Evolutionary conservation across 2,329 filamentous ascomycete genomes (phyloP).

Genomic region (Elsinoe necatrix): DNA sequence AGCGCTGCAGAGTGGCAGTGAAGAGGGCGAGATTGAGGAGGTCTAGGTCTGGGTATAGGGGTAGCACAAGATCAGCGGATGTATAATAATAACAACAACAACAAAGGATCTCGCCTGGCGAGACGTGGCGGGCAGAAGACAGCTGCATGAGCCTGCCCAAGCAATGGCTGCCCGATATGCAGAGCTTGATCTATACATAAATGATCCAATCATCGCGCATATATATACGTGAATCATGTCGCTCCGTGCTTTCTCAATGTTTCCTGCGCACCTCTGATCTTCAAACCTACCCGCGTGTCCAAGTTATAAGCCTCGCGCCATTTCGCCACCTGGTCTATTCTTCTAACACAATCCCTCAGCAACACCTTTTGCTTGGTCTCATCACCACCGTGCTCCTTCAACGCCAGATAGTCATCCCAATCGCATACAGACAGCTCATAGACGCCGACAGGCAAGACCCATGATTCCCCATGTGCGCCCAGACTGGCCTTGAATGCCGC

Average conservation of each 20-base stretch:
- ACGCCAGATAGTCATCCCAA: slow-evolving; percentile 54
- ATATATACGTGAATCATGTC: not conserved
- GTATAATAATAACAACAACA: not conserved
- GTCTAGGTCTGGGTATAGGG: slow-evolving; percentile 28
- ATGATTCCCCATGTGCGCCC: slow-evolving; percentile 58
- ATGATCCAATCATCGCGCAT: not conserved
- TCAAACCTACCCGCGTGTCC: slow-evolving; percentile 64
- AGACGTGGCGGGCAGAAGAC: too few relatives aligned
- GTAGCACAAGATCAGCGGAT: not conserved
- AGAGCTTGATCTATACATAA: not conserved
- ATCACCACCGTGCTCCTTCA: slow-evolving; percentile 24
- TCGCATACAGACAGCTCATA: slow-evolving; percentile 80
- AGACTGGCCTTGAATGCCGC: slow-evolving; percentile 40
- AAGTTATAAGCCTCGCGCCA: slow-evolving; percentile 63
- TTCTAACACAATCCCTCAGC: slow-evolving; percentile 53
- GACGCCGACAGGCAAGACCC: slow-evolving; percentile 62
- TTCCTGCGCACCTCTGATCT: slow-evolving; percentile 59
- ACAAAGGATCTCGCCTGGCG: too few relatives aligned
- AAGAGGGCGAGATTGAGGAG: slow-evolving; percentile 97
- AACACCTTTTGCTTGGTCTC: slow-evolving; percentile 36
- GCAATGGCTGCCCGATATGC: too few relatives aligned
- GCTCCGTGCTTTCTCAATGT: slow-evolving; percentile 41
- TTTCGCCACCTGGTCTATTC: slow-evolving; percentile 57
- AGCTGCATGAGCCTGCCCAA: too few relatives aligned
- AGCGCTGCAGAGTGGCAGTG: slow-evolving; percentile 72